A percentile compares a stretch with the other conserved stretches of the same genome.
Evolutionary conservation across 306 rosid genomes (phyloP).

Genomic region (Castanea sativa): DNA sequence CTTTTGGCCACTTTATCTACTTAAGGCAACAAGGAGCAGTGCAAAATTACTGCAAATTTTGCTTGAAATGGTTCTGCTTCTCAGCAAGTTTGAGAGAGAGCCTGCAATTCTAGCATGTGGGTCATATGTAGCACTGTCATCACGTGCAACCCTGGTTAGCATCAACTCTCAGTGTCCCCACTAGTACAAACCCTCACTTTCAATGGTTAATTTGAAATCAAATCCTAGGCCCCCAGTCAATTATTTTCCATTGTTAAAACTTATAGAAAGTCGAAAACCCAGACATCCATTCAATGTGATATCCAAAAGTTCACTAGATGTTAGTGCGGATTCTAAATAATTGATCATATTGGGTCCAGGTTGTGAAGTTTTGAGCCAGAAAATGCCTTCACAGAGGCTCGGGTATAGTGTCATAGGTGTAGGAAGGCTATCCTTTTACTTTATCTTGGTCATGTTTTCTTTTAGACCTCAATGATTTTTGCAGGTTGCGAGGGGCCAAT

Average conservation of each 20-base stretch:
- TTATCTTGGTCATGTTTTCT: too few species aligned
- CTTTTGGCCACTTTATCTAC: constrained; percentile 1
- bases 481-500: not conserved
- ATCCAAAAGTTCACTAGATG: too few species aligned
- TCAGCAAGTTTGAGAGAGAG: constrained; percentile 25
- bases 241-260: too few species aligned
- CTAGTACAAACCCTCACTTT: not conserved
- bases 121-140: constrained; percentile 20
- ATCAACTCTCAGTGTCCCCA: not conserved
- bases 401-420: not conserved
- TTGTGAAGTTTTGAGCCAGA: not conserved
- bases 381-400: not conserved
- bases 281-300: too few species aligned
- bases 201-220: not conserved
- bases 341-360: too few species aligned
- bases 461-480: not conserved
- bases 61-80: constrained; percentile 19
- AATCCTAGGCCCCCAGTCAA: too few species aligned
- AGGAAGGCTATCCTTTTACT: not conserved
- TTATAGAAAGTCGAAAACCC: too few species aligned
- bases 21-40: constrained; percentile 28
- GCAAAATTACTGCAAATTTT: not conserved
- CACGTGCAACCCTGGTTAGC: constrained; percentile 27
- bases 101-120: not conserved
- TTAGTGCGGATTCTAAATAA: too few species aligned